Percentiles rank a stretch among this genome's conserved stretches.
Evolutionary conservation across 2,329 filamentous ascomycete species (phyloP).

Genomic region (Penicillium sp.): DNA sequence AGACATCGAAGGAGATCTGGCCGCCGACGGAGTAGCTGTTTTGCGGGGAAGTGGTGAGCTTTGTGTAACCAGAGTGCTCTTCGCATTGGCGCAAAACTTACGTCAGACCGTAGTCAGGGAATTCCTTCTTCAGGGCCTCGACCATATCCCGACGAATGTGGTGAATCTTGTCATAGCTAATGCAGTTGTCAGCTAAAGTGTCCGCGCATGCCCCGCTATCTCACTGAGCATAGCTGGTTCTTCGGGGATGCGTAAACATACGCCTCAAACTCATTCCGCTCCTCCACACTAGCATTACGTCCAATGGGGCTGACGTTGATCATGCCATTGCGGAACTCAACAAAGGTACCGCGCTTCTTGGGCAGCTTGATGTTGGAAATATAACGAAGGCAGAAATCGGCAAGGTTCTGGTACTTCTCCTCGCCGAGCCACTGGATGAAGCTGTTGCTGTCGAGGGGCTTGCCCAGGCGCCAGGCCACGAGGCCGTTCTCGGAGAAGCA

Average conservation of each 20-base stretch:
- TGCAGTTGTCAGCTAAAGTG: slow-evolving; percentile 12
- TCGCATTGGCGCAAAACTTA: slow-evolving; percentile 53
- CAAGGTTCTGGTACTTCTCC: slow-evolving; percentile 65
- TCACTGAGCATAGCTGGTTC: not conserved
- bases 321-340: slow-evolving; percentile 68
- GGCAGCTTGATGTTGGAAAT: slow-evolving; percentile 63
- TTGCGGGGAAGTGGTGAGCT: slow-evolving; percentile 1
- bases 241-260: slow-evolving; percentile 27
- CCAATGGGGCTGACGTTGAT: slow-evolving; percentile 66
- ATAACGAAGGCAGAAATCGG: slow-evolving; percentile 61
- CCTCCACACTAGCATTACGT: slow-evolving; percentile 77
- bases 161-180: slow-evolving; percentile 71
- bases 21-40: slow-evolving; percentile 87
- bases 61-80: slow-evolving; percentile 4
- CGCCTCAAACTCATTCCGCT: slow-evolving; percentile 79
- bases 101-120: slow-evolving; percentile 81
- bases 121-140: slow-evolving; percentile 72
- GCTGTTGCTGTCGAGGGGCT: slow-evolving; percentile 72
- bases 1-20: slow-evolving; percentile 98
- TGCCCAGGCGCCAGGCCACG: slow-evolving; percentile 81
- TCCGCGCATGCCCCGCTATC: not conserved
- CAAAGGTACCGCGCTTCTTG: slow-evolving; percentile 66
- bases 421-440: slow-evolving; percentile 95
- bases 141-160: slow-evolving; percentile 78
- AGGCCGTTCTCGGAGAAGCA: slow-evolving; percentile 97